Conservation (phyloP, 768 basidiomycete species). For the Gloeophyllum trabeum region DNA sequence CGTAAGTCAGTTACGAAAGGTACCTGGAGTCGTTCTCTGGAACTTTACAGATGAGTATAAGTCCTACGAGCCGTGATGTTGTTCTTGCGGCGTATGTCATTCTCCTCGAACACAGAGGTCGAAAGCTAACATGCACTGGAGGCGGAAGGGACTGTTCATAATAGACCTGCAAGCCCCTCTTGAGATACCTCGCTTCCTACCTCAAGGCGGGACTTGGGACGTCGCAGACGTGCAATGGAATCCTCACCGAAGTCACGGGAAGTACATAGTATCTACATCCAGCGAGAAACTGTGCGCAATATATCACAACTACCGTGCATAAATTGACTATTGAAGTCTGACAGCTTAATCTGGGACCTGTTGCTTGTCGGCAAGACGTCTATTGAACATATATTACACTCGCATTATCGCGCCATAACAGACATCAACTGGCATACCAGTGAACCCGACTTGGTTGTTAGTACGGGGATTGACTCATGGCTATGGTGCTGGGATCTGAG, state of each 20-base stretch:
- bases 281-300: slow-evolving; percentile 69
- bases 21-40: neutral
- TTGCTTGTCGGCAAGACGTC: slow-evolving; percentile 59
- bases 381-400: slow-evolving; percentile 76
- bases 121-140: slow-evolving; percentile 12
- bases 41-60: slow-evolving; percentile 70
- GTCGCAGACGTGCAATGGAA: slow-evolving; percentile 93
- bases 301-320: neutral
- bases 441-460: slow-evolving; percentile 77
- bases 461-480: slow-evolving; percentile 91
- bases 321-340: slow-evolving; percentile 2
- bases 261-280: slow-evolving; percentile 83
- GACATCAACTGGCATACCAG: slow-evolving; percentile 96
- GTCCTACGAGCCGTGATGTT: slow-evolving; percentile 79
- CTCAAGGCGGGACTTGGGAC: slow-evolving; percentile 95
- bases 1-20: slow-evolving; percentile 29
- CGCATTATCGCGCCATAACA: slow-evolving; percentile 92
- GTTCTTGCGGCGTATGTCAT: slow-evolving; percentile 74
- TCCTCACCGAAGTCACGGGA: slow-evolving; percentile 61
- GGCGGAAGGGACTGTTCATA: slow-evolving; percentile 86
- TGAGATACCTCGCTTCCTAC: slow-evolving; percentile 84
- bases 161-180: slow-evolving; percentile 86
- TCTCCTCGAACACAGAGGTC: neutral
- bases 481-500: slow-evolving; percentile 91
- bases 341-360: slow-evolving; percentile 92